These are phyloP conservation scores for Amaranthus palmeri DNA, from an alignment of 148 eudicot species.

Conservation along the genomic window DNA sequence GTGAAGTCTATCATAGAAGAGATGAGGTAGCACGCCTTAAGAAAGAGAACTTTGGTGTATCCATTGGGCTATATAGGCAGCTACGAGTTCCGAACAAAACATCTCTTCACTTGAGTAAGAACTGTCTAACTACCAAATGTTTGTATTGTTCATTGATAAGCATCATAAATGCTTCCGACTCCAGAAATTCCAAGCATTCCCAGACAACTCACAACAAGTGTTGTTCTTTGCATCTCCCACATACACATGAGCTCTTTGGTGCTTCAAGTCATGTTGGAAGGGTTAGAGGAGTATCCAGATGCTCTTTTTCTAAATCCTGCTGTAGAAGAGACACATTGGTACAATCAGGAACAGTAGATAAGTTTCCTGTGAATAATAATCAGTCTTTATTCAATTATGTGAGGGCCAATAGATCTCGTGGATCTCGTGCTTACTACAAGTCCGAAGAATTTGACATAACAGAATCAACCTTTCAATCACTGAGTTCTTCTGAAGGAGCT, in stretches of 20 bases:
- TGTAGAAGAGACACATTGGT: slow-evolving; percentile 30
- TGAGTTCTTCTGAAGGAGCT: slow-evolving; percentile 47
- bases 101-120: slow-evolving; percentile 30
- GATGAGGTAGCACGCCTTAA: slow-evolving; percentile 29
- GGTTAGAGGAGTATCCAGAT: slow-evolving; percentile 34
- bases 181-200: slow-evolving; percentile 26
- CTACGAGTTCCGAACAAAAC: slow-evolving; percentile 19
- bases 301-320: slow-evolving; percentile 30
- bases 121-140: slow-evolving; percentile 36
- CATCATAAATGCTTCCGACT: slow-evolving; percentile 25
- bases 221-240: slow-evolving; percentile 22
- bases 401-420: slow-evolving; percentile 33
- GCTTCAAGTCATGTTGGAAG: slow-evolving; percentile 27
- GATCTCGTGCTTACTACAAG: slow-evolving; percentile 55
- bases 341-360: slow-evolving; percentile 38
- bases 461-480: slow-evolving; percentile 45
- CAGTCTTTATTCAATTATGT: slow-evolving; percentile 28
- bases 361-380: slow-evolving; percentile 28
- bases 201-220: slow-evolving; percentile 18
- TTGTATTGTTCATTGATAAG: slow-evolving; percentile 32
- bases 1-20: slow-evolving; percentile 34
- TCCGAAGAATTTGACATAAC: slow-evolving; percentile 80
- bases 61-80: slow-evolving; percentile 33
- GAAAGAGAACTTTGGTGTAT: slow-evolving; percentile 35
- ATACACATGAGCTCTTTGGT: slow-evolving; percentile 25